These are phyloP conservation scores for Eucalyptus camaldulensis DNA, from an alignment of 345 rosid species.

Conservation along the genomic window DNA sequence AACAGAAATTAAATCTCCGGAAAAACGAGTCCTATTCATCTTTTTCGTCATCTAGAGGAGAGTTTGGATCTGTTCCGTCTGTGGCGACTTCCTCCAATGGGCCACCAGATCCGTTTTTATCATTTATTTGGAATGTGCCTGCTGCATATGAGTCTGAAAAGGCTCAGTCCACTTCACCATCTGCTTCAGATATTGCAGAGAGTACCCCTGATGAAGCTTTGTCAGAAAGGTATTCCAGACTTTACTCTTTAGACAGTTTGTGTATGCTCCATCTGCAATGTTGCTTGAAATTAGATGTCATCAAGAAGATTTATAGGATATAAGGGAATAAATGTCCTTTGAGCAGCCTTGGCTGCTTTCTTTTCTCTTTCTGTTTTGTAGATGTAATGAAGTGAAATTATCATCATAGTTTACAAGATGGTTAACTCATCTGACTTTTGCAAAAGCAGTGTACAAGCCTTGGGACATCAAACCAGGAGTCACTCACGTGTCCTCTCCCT, in stretches of 20 bases:
- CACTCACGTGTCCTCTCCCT: background rate
- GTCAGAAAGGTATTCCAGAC: conserved; percentile 16
- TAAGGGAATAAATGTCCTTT: background rate
- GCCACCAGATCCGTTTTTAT: conserved; percentile 41
- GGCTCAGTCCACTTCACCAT: conserved; percentile 8
- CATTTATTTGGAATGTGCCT: conserved; percentile 34
- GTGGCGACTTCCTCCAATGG: conserved; percentile 14
- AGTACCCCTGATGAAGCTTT: conserved; percentile 8
- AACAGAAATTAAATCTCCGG: conserved; percentile 36
- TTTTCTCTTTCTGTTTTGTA: background rate
- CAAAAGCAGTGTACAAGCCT: background rate
- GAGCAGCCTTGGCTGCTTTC: background rate
- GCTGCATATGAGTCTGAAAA: conserved; percentile 17
- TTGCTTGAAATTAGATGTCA: background rate
- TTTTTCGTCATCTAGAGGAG: conserved; percentile 22
- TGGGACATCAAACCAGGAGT: background rate
- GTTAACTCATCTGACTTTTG: background rate
- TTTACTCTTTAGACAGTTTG: background rate
- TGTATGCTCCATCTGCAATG: background rate
- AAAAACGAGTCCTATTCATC: conserved; percentile 31
- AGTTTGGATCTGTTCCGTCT: conserved; percentile 14
- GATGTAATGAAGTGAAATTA: background rate
- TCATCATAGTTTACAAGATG: background rate
- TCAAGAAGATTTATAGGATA: background rate
- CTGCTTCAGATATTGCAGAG: conserved; percentile 9